Base-by-base conservation (phyloP, 805 yeast genomes). In the Candida maltosa region DNA sequence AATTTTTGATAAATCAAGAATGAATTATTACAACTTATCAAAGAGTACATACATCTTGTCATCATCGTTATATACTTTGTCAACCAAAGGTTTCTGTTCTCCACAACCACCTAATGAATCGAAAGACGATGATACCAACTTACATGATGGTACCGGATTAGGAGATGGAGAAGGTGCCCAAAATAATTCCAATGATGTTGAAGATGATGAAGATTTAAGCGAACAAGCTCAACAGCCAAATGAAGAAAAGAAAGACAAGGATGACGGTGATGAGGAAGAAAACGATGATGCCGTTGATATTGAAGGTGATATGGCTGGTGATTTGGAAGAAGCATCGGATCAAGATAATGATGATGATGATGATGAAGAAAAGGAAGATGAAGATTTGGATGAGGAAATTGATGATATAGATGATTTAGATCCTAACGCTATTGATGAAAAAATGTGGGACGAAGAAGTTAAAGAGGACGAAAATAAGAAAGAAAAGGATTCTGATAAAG, bases 261-360 rank as follows among this genome's bases (percentile, higher is more conserved):
- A 62, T 18, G 72, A 79, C n/a, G 75, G 78, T 5, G 65, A 62
- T 2, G 81, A 79, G 7, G 83, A 83, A n/a, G 81, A 78, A 6
- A 78, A 87, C 34, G 87, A 87, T 44, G 87, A 87, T 55, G 97
- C 97, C 4, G 88, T 86, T 30, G 95, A 87, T 32, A 85, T 89
- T 55, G 95, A 89, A 49, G 96, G 97, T 23, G 97, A 93, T 49
- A 87, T 93, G 95, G 96, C 93, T 16, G 98, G 98, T 36, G 80
- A 87, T 18, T 58, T 83, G 6, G 96, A 91, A 58, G 88, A 89
- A 45, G 70, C 79, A 10, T 78, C 88, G 7, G 83, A 76, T 37
- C 82, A 80, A 53, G 84, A 79, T 15, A 73, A 74, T 12, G 66
- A 70, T 12, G 79, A 76, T 8, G 78, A 78, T 10, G 57, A 54